phyloP scores from a whole-genome alignment of 768 basidiomycete species.

The Mycena venus region DNA sequence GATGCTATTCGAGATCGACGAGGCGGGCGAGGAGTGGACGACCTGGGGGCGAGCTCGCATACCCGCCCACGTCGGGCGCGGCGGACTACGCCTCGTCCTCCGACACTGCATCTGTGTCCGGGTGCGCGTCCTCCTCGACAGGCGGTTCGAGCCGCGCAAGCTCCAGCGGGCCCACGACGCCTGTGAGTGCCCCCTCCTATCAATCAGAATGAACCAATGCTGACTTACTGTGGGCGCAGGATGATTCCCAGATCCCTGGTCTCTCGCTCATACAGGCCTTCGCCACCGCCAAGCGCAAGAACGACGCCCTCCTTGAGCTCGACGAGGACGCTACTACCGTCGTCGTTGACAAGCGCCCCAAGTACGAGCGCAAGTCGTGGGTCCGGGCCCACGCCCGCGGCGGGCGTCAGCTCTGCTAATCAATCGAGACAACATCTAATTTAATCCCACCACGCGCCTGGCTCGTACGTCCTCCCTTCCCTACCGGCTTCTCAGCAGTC shows the following conservation, averaged over 20 bases:
- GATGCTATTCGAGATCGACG: slow-evolving; percentile 43
- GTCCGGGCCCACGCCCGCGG: slow-evolving; percentile 12
- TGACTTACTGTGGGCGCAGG: slow-evolving; percentile 2
- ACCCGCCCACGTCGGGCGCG: slow-evolving; percentile 18
- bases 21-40: slow-evolving; percentile 40
- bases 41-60: slow-evolving; percentile 11
- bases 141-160: slow-evolving; percentile 14
- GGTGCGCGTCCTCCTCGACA: slow-evolving; percentile 8
- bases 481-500: not conserved
- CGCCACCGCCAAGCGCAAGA: slow-evolving; percentile 19
- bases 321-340: not conserved
- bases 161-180: slow-evolving; percentile 45
- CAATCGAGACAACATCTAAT: not conserved
- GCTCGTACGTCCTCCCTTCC: not conserved
- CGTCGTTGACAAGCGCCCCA: slow-evolving; percentile 54
- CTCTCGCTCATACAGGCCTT: not conserved
- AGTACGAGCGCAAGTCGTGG: slow-evolving; percentile 41
- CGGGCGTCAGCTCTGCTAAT: slow-evolving; percentile 4
- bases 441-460: not conserved
- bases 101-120: not conserved
- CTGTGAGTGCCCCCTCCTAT: slow-evolving; percentile 36
- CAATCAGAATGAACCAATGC: not conserved
- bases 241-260: not conserved
- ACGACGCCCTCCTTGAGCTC: not conserved
- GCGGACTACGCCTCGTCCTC: slow-evolving; percentile 27